Evolutionary conservation across 192 early-diverging fungal species (phyloP).

Genomic region (Coemansia nantahalensis): DNA sequence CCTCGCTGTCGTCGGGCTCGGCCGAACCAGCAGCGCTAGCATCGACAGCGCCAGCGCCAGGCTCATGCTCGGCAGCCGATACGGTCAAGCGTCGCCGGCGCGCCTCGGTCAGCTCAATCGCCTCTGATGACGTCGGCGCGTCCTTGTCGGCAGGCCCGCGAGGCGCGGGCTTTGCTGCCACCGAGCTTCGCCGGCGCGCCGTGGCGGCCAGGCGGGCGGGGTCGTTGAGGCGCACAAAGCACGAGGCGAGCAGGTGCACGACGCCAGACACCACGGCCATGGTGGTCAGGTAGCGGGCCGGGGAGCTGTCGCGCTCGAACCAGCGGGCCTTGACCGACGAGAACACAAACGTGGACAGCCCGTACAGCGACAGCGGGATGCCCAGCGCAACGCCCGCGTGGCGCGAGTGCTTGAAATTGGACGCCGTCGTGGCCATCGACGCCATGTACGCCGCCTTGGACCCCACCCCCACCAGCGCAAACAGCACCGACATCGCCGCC

Average conservation of each 20-base stretch:
- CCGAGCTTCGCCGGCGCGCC: slow-evolving; percentile 15
- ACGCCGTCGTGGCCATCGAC: slow-evolving; percentile 59
- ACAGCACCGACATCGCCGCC: slow-evolving; percentile 50
- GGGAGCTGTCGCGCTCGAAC: slow-evolving; percentile 50
- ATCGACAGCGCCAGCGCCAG: too few species aligned
- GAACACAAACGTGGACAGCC: slow-evolving; percentile 62
- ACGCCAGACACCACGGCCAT: slow-evolving; percentile 51
- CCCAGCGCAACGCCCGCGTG: slow-evolving; percentile 60
- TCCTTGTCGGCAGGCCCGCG: background rate
- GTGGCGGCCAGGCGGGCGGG: slow-evolving; percentile 1
- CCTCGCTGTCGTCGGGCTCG: too few species aligned
- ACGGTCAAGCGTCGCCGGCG: slow-evolving; percentile 36
- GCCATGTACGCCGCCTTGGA: slow-evolving; percentile 63
- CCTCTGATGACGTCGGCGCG: slow-evolving; percentile 6
- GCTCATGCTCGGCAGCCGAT: slow-evolving; percentile 3
- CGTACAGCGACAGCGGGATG: slow-evolving; percentile 58
- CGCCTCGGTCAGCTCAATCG: slow-evolving; percentile 38
- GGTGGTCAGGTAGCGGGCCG: slow-evolving; percentile 53
- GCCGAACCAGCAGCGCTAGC: too few species aligned
- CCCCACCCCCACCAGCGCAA: slow-evolving; percentile 59
- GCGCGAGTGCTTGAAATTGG: slow-evolving; percentile 54
- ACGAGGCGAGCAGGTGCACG: slow-evolving; percentile 50
- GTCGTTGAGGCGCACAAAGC: slow-evolving; percentile 25
- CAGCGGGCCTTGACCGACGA: slow-evolving; percentile 56
- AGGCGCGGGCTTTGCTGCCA: background rate